These are phyloP conservation scores for Eucalyptus paniculata DNA, from an alignment of 345 rosid genomes.

Conservation along the genomic window DNA sequence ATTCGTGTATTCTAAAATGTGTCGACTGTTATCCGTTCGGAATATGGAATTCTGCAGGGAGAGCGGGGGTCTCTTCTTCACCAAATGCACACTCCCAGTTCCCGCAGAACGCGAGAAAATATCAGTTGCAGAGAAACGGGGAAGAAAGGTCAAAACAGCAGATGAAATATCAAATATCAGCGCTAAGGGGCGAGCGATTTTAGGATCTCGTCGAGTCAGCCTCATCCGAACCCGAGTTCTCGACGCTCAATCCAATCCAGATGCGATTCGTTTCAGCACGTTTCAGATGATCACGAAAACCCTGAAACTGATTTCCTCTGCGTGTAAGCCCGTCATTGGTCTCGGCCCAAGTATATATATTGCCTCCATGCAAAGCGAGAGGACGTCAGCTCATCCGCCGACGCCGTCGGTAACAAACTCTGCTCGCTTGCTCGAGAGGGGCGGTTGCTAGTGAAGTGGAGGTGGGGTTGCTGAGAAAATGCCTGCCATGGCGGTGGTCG, in stretches of 20 bases:
- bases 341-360: background rate
- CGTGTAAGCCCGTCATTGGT: background rate
- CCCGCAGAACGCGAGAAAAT: background rate
- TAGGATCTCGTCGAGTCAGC: background rate
- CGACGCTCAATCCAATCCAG: background rate
- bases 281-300: background rate
- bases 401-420: background rate
- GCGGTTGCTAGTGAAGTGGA: background rate
- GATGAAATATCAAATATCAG: background rate
- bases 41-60: background rate
- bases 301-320: background rate
- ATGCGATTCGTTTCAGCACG: background rate
- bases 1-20: background rate
- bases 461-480: background rate
- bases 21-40: background rate
- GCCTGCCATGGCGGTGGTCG: constrained; percentile 3
- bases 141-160: background rate
- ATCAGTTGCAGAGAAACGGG: background rate
- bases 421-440: background rate
- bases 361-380: background rate
- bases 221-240: background rate
- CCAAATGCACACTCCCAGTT: background rate
- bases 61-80: background rate
- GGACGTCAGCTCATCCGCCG: background rate
- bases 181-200: background rate